These are phyloP conservation scores for Ceriops tagal DNA, from an alignment of 345 rosid species.

Conservation along the genomic window DNA sequence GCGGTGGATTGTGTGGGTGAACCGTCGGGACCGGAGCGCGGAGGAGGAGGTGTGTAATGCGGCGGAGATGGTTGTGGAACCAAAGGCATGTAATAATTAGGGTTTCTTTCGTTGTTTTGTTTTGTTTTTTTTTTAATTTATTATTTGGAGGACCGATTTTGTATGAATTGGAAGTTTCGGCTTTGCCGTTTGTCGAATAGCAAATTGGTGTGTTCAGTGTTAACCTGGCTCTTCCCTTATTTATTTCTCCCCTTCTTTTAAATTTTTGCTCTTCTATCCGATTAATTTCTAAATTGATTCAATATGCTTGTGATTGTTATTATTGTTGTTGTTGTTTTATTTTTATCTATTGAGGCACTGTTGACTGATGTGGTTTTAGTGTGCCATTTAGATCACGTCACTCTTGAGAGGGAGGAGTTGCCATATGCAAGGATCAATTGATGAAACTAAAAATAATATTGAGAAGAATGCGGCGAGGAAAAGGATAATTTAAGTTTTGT, in stretches of 20 bases:
- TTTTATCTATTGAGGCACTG: slow-evolving; percentile 1
- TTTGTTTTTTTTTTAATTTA: not conserved
- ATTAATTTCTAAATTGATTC: too few species aligned
- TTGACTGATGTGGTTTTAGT: slow-evolving; percentile 20
- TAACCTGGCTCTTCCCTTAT: too few species aligned
- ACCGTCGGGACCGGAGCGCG: slow-evolving; percentile 34
- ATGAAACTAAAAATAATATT: slow-evolving; percentile 30
- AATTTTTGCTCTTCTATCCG: not conserved
- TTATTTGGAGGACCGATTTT: not conserved
- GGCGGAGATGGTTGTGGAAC: slow-evolving; percentile 33
- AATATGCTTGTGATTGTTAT: not conserved
- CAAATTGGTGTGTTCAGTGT: too few species aligned
- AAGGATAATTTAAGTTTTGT: slow-evolving; percentile 39
- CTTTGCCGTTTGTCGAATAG: not conserved
- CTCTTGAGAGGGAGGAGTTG: slow-evolving; percentile 33
- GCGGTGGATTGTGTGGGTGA: slow-evolving; percentile 29
- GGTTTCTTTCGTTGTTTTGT: slow-evolving; percentile 19
- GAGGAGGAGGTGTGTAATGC: slow-evolving; percentile 31
- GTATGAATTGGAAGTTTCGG: not conserved
- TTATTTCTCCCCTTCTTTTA: too few species aligned
- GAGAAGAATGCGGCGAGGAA: slow-evolving; percentile 49
- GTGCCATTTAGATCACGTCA: slow-evolving; percentile 41
- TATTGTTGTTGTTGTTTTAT: not conserved
- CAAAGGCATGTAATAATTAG: slow-evolving; percentile 47
- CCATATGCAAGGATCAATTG: slow-evolving; percentile 35